Percentiles rank a stretch among this genome's conserved stretches.
These are phyloP conservation scores for Phialocephala subalpina DNA, from an alignment of 2,329 filamentous ascomycete genomes.

Conservation along the genomic window DNA sequence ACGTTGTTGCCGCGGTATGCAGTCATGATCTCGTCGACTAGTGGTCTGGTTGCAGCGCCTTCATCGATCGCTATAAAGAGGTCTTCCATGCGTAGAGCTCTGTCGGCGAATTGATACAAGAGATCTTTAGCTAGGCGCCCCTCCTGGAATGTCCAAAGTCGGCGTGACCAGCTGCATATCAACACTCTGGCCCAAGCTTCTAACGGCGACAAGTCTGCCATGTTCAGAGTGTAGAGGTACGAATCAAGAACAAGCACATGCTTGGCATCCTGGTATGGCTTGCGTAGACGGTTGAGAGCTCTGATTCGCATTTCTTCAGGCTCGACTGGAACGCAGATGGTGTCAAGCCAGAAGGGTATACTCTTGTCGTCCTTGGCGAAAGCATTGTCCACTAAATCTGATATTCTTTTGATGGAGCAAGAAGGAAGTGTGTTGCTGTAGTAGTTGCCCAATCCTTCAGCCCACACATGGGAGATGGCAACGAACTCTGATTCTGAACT, in stretches of 20 bases:
- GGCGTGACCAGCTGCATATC: background rate
- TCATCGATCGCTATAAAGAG: background rate
- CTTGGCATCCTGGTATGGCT: background rate
- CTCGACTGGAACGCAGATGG: background rate
- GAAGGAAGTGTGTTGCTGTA: background rate
- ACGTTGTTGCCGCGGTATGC: background rate
- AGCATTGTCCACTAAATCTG: background rate
- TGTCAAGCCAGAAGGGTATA: background rate
- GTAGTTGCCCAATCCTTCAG: background rate
- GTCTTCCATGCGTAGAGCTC: background rate
- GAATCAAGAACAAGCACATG: background rate
- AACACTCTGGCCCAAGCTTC: background rate
- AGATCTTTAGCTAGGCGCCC: background rate
- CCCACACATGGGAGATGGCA: constrained; percentile 1
- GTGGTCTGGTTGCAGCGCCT: background rate
- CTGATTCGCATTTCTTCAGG: background rate
- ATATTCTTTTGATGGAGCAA: background rate
- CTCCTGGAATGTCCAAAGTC: background rate
- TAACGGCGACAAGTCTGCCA: background rate
- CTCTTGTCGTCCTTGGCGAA: background rate
- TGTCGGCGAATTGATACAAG: background rate
- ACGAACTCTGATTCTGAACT: background rate
- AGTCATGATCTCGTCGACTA: background rate
- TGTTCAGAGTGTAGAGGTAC: background rate
- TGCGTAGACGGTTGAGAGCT: background rate